Base-by-base conservation (phyloP, 305 asterid species). In the Fraxinus dipetala region DNA sequence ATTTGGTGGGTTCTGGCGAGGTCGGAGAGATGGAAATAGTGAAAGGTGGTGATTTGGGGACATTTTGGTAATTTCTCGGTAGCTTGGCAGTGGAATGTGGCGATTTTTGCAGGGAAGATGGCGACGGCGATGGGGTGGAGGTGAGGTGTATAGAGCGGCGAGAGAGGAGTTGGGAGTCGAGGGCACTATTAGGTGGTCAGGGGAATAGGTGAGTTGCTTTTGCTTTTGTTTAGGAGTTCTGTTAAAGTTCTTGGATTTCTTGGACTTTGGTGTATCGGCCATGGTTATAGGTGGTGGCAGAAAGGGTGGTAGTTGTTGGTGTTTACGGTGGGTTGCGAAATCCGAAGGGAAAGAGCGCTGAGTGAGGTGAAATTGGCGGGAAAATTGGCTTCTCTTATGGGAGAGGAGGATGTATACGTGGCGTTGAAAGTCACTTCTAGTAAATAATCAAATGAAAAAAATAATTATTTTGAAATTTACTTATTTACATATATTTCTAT, bases 1-100 rank as follows among this genome's bases (percentile, higher is more conserved):
- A 74, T 77, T 90, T 93, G 35, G 84, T 75, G 61, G 88, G 90
- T 30, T 81, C 90, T 0, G 95, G 97, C 1, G 95, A 89, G 10
- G 82, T 70, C 3, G 97, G 95, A 40, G 85, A 51, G 1, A 89
- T 79, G 61, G 88, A 73, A 70, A 74, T 35, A 0, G 87, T 18
- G 76, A 83, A n/a, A 5, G 89, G 83, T 26, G 86, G 81, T 32
- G 56, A 35, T 24, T 84, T 75, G 38, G 88, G 74, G 34, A 65
- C 84, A 70, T 35, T 86, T 83, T 83, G 73, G 59, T 36, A 20
- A 14, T 5, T 75, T 72, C 83, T 78, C 11, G 40, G 14, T 18
- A 77, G 2, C 73, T 82, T 82, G 40, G 38, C 5, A 34, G 84
- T 69, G 76, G 90, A 87, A 11, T 79, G 77, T 32, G 85, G 91